Evolutionary conservation across 2,329 filamentous ascomycete species (phyloP).

Genomic region (Aspergillus pseudoterreus): DNA sequence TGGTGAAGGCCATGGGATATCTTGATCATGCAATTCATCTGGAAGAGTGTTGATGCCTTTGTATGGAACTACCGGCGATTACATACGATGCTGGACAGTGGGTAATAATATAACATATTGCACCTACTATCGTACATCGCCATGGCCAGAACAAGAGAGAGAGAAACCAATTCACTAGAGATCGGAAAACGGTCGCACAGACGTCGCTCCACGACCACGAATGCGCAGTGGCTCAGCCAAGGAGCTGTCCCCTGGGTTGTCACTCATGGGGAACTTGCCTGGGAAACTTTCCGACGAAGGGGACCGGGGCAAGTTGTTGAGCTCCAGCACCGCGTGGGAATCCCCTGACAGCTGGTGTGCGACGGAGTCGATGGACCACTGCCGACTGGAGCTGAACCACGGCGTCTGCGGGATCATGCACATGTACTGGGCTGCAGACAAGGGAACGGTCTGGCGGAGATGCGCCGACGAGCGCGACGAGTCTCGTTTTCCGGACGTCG

Average conservation of each 20-base stretch:
- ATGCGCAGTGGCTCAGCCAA: slow-evolving; percentile 23
- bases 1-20: slow-evolving; percentile 48
- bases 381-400: slow-evolving; percentile 9
- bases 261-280: slow-evolving; percentile 31
- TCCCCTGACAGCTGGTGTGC: slow-evolving; percentile 2
- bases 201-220: slow-evolving; percentile 21
- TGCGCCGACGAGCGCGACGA: background rate
- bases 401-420: slow-evolving; percentile 10
- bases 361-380: slow-evolving; percentile 13
- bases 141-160: background rate
- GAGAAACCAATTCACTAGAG: slow-evolving; percentile 7
- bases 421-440: slow-evolving; percentile 12
- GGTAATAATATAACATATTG: no score
- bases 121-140: no score
- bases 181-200: slow-evolving; percentile 31
- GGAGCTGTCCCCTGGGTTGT: slow-evolving; percentile 21
- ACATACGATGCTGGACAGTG: no score
- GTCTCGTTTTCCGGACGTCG: background rate
- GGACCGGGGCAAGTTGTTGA: slow-evolving; percentile 10
- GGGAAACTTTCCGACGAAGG: slow-evolving; percentile 29
- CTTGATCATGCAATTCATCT: slow-evolving; percentile 28
- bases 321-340: slow-evolving; percentile 11
- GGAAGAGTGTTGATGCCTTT: slow-evolving; percentile 14
- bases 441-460: background rate
- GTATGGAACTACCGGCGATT: no score